Conservation (phyloP, 805 yeast genomes). For the Myxozyma geophila region DNA sequence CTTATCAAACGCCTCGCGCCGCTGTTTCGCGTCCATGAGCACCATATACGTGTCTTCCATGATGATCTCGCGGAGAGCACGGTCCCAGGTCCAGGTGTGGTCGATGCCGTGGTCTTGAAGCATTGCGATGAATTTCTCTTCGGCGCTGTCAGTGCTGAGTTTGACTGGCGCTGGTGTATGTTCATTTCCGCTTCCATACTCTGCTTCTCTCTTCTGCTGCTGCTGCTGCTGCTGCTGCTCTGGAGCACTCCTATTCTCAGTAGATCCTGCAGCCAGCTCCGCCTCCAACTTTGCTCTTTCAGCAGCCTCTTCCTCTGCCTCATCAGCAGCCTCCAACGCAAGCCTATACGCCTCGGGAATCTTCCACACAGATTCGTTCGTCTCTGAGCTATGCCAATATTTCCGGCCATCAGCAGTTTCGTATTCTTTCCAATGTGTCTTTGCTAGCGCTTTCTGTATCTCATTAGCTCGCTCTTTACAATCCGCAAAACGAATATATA, state of each 20-base stretch:
- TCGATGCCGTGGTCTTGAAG: constrained; percentile 63
- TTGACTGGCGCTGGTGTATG: constrained; percentile 36
- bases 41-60: constrained; percentile 70
- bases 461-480: constrained; percentile 3
- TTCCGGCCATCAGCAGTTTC: constrained; percentile 59
- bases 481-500: too few species aligned
- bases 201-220: neutral
- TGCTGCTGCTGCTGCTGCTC: too few species aligned
- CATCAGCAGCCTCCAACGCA: constrained; percentile 37
- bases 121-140: constrained; percentile 54
- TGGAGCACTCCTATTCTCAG: neutral
- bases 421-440: constrained; percentile 60
- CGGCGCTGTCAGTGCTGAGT: constrained; percentile 3
- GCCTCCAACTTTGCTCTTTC: constrained; percentile 23
- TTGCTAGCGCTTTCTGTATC: constrained; percentile 50
- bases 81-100: constrained; percentile 74
- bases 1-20: constrained; percentile 67
- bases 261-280: constrained; percentile 6
- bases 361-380: constrained; percentile 80
- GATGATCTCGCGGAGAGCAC: constrained; percentile 63
- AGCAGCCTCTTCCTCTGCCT: constrained; percentile 21
- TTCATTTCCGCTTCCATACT: constrained; percentile 18
- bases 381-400: constrained; percentile 69
- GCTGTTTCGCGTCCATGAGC: constrained; percentile 61
- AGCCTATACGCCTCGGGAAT: constrained; percentile 59